Percentiles rank a stretch among this genome's conserved stretches.
phyloP scores from a whole-genome alignment of 208 protist genomes.

The Leishmania tarentolae region DNA sequence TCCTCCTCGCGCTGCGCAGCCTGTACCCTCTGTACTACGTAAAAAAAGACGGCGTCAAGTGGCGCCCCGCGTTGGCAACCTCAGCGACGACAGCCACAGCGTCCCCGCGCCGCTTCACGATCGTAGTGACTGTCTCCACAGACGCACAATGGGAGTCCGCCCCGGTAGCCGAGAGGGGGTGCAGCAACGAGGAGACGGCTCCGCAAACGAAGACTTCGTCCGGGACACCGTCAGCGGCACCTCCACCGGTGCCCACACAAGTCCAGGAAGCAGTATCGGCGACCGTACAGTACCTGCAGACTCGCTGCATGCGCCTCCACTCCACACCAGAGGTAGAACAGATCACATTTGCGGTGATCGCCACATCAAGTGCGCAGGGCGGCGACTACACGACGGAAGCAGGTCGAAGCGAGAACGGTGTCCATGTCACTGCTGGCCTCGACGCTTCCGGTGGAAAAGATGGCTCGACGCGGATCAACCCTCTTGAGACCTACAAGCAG shows the following conservation, averaged over 20 bases:
- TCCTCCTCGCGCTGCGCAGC: constrained; percentile 32
- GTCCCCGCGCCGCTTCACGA: constrained; percentile 15
- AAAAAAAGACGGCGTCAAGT: constrained; percentile 62
- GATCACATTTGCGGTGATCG: constrained; percentile 12
- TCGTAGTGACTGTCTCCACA: constrained; percentile 23
- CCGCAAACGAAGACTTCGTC: not conserved
- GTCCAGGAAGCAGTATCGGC: constrained; percentile 11
- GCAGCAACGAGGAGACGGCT: not conserved
- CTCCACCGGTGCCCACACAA: not conserved
- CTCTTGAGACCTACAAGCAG: constrained; percentile 7
- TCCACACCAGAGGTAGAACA: not conserved
- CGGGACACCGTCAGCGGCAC: not conserved
- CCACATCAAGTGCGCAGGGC: constrained; percentile 8
- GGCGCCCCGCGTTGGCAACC: constrained; percentile 18
- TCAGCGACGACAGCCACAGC: not conserved
- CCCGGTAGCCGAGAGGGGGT: not conserved
- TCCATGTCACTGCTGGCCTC: not conserved
- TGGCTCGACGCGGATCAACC: not conserved
- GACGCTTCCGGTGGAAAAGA: not conserved
- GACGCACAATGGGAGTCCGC: not conserved
- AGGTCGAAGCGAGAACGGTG: not conserved
- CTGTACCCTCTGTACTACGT: constrained; percentile 55
- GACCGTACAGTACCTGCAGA: constrained; percentile 17
- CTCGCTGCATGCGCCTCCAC: constrained; percentile 13
- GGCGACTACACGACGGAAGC: not conserved